Percentiles rank a stretch among this genome's conserved stretches.
Evolutionary conservation across 495 filamentous ascomycete genomes (phyloP).

Genomic region (Penicillium coffeae): DNA sequence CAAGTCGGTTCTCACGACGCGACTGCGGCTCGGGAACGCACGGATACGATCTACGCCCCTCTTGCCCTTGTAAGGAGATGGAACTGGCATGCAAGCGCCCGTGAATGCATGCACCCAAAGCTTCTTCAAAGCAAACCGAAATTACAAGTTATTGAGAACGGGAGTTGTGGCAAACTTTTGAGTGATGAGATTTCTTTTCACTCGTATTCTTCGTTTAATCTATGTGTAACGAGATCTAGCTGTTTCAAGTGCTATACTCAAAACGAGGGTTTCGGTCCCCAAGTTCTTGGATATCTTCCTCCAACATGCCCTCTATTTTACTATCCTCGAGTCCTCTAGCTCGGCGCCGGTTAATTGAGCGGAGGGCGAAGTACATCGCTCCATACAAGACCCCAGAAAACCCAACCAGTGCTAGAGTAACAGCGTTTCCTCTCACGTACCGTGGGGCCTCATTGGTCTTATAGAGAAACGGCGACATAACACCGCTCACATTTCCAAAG

Average conservation of each 20-base stretch:
- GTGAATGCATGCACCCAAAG: too few relatives aligned
- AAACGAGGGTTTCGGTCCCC: slow-evolving; percentile 66
- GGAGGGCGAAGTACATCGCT: slow-evolving; percentile 54
- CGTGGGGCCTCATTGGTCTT: slow-evolving; percentile 36
- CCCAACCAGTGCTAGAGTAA: slow-evolving; percentile 44
- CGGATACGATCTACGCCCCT: too few relatives aligned
- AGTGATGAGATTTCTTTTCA: neutral
- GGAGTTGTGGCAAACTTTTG: too few relatives aligned
- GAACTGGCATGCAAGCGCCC: too few relatives aligned
- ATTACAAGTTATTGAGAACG: too few relatives aligned
- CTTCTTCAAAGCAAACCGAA: too few relatives aligned
- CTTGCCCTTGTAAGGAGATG: too few relatives aligned
- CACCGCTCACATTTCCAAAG: slow-evolving; percentile 63
- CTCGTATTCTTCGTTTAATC: neutral
- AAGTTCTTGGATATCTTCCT: slow-evolving; percentile 64
- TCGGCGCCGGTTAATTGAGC: slow-evolving; percentile 52
- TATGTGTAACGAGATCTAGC: neutral
- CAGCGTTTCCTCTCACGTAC: slow-evolving; percentile 41
- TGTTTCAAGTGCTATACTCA: slow-evolving; percentile 49
- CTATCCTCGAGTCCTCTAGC: slow-evolving; percentile 49
- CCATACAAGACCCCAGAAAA: slow-evolving; percentile 42
- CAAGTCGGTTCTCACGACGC: too few relatives aligned
- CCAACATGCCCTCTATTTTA: slow-evolving; percentile 51
- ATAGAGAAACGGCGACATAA: slow-evolving; percentile 62
- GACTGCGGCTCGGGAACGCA: too few relatives aligned